Conservation (phyloP, 169 alveolate genomes). For the Plasmodium gonderi region DNA sequence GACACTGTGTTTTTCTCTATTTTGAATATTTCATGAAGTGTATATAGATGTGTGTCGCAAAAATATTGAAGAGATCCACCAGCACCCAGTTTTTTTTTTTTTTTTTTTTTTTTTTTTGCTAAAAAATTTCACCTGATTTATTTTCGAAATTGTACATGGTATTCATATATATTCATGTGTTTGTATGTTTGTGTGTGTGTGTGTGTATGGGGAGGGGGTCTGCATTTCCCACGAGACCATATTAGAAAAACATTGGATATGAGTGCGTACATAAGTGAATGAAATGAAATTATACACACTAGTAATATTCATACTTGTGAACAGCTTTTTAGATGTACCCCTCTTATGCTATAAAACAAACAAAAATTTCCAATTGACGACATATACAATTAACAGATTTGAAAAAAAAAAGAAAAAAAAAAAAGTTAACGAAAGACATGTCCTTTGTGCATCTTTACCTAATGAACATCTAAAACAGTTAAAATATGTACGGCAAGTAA, state of each 20-base stretch:
- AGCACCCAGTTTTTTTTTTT: no score
- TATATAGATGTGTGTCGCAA: no score
- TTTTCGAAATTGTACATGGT: no score
- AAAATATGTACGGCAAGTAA: slow-evolving; percentile 55
- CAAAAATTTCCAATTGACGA: background rate
- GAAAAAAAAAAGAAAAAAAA: background rate
- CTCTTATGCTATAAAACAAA: slow-evolving; percentile 14
- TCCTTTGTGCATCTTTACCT: background rate
- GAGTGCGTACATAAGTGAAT: background rate
- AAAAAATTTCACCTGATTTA: no score
- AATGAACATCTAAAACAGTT: slow-evolving; percentile 33
- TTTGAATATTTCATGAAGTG: no score
- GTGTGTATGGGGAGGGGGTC: background rate
- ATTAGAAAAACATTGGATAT: background rate
- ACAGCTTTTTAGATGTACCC: background rate
- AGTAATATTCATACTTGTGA: background rate
- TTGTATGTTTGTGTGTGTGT: background rate
- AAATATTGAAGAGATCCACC: no score
- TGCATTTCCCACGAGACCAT: background rate
- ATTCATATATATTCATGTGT: background rate
- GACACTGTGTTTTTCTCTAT: no score
- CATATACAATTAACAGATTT: background rate
- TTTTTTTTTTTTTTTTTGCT: no score
- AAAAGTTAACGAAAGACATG: background rate
- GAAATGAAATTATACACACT: slow-evolving; percentile 31